Base-by-base conservation (phyloP, 257 asterid species). In the Solanum ahanhuiri region DNA sequence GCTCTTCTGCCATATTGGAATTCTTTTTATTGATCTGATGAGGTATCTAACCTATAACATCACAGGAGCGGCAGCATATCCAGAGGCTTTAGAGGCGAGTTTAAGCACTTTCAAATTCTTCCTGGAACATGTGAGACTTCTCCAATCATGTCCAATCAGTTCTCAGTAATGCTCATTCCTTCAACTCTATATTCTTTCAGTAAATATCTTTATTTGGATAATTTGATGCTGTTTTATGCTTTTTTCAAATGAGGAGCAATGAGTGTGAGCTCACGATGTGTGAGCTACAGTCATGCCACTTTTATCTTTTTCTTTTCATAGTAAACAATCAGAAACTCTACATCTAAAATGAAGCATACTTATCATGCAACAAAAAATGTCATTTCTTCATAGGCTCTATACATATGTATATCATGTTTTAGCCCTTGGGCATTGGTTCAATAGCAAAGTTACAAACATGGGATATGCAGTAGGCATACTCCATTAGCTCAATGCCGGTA, bases 41-140 rank as follows among this genome's bases (percentile, higher is more conserved):
- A 77, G 85, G 31, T 28, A 18, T 87, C 39, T 14, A 85, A 85
- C 86, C 71, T 90, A 77, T 89, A 57, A 87, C 43, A 67, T 89
- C 81, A 85, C 98, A 97, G 99, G 91, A 97, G 99, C 87, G 99
- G 99, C 88, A 97, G 99, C 94, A 95, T 97, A 89, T 94, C 99
- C 7, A 93, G 99, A 93, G 99, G 99, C 86, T 97, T 97, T 91
- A 92, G 99, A 87, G 99, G 99, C 85, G 99, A 97, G 88, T 97
- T 97, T 89, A 91, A 91, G 91, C 96, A 93, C 86, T 97, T 97
- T 87, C 99, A 97, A 87, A 96, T 97, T 87, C 93, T 95, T 89
- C 99, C 99, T 58, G 99, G 99, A 81, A 92, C 93, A 86, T 95
- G 99, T 82, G 99, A 95, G 93, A 90, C 95, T 83, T 93, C 99